Conservation (phyloP, 1,139 yeast genomes). For the Meyerozyma guilliermondii region DNA sequence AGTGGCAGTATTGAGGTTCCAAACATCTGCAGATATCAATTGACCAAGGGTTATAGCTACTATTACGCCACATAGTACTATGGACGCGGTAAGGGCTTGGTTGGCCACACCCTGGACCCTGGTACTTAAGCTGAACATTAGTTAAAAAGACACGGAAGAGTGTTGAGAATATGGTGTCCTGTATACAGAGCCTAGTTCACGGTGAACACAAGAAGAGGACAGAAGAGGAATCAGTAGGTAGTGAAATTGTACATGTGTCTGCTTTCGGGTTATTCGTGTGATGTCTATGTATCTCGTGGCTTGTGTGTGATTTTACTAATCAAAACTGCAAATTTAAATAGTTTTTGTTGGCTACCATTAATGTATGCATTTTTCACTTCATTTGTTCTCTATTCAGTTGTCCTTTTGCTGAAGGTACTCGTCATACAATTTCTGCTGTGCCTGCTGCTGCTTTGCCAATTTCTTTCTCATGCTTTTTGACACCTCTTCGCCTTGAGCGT, state of each 20-base stretch:
- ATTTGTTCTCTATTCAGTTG: not conserved
- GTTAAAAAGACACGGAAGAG: not conserved
- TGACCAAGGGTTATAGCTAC: slow-evolving; percentile 47
- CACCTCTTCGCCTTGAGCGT: slow-evolving; percentile 76
- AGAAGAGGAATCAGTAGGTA: too few relatives aligned
- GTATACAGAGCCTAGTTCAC: not conserved
- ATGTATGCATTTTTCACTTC: not conserved
- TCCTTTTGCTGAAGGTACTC: slow-evolving; percentile 39
- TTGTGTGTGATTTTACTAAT: too few relatives aligned
- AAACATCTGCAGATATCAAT: slow-evolving; percentile 40
- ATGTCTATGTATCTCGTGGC: too few relatives aligned
- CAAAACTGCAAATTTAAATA: too few relatives aligned
- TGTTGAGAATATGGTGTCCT: not conserved
- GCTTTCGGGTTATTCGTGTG: too few relatives aligned
- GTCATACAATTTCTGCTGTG: slow-evolving; percentile 76
- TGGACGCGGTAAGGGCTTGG: slow-evolving; percentile 50
- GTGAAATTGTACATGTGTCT: too few relatives aligned
- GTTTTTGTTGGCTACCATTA: not conserved
- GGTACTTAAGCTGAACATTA: slow-evolving; percentile 37
- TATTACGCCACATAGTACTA: slow-evolving; percentile 41
- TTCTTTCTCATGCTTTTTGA: slow-evolving; percentile 85
- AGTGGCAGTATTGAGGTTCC: slow-evolving; percentile 37
- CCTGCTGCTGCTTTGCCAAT: slow-evolving; percentile 67
- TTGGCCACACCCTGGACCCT: slow-evolving; percentile 53
- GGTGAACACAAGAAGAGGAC: too few relatives aligned